Conservation (phyloP, 1,284 basidiomycete genomes). For the Phylloboletellus chloephorus region DNA sequence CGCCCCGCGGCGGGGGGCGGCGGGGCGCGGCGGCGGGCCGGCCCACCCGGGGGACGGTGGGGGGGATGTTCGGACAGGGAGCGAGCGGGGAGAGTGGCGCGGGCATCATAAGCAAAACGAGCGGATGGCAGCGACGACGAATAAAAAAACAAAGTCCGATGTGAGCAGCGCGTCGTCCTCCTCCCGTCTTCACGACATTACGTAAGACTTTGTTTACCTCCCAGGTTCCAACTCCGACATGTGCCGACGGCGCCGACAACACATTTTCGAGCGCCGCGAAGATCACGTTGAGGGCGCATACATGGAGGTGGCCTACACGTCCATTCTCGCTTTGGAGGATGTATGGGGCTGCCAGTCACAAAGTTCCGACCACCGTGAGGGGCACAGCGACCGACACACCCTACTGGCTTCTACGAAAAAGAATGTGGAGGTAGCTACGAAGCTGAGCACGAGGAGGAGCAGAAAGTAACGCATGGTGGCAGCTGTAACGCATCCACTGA, state of each 20-base stretch:
- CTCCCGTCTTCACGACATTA: too few relatives aligned
- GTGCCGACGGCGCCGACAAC: constrained; percentile 2
- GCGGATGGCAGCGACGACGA: constrained; percentile 25
- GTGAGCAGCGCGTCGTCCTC: constrained; percentile 2
- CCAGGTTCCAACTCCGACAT: constrained; percentile 17
- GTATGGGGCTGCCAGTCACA: constrained; percentile 18
- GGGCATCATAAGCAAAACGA: constrained; percentile 30
- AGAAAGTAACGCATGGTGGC: constrained; percentile 26
- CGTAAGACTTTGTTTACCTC: constrained; percentile 25
- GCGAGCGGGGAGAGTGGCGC: constrained; percentile 44
- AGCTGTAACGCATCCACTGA: background rate
- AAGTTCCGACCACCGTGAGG: constrained; percentile 9
- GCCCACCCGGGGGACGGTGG: too few relatives aligned
- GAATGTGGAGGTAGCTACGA: constrained; percentile 28
- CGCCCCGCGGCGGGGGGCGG: too few relatives aligned
- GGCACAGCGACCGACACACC: constrained; percentile 15
- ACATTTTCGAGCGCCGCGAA: constrained; percentile 14
- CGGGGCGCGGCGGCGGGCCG: constrained; percentile 34
- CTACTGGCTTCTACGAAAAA: constrained; percentile 29
- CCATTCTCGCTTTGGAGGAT: constrained; percentile 15
- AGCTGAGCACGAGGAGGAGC: constrained; percentile 28
- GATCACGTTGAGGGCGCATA: background rate
- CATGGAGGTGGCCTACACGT: too few relatives aligned
- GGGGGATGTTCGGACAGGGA: constrained; percentile 46
- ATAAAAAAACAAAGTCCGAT: constrained; percentile 9